Evolutionary conservation across 1,139 yeast species (phyloP), one percentile per base, ranked within the genome.

Genomic region (Debaryomycetaceae sp.): DNA sequence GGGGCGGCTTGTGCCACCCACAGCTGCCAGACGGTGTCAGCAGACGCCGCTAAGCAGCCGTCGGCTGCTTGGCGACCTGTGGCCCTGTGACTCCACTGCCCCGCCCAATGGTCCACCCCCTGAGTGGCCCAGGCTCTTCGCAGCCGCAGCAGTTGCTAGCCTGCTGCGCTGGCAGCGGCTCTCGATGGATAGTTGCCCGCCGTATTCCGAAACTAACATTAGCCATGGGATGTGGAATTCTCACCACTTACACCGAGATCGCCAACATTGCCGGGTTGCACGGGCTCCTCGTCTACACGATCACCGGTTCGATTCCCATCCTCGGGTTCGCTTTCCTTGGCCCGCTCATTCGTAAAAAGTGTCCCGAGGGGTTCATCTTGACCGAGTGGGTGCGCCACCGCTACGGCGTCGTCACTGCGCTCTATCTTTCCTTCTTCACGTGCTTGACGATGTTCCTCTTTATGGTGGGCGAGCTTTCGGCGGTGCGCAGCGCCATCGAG

Each of bases 381-480:
- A 85, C 96, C n/a, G 96, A 88, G 52, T 89, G 97, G 97, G 93
- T 85, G 10, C 72, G 85, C 48, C 77, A 75, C 26, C 66, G 96
- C 40, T 89, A 69, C 49, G 97, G 96, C 2, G 51, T 67, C 4
- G 58, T 80, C 14, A 69, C 95, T 5, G 83, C 84, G 1, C 63
- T 85, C 42, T 85, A 84, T 46, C 60, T 89, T 34, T 80, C 94
- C 4, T 78, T 78, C 30, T 85, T 88, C 56, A 86, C 96, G 3
- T 72, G 89, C 36, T 68, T 89, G 41, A 89, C 96, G 6, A 74
- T 89, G 74, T 89, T 81, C 49, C 65, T 89, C 45, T 89, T 82
- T 56, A 82, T 86, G 88, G 82, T 86, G 35, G 84, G 89, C 15
- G 97, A 89, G 53, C 65, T 89, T 37, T 73, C 93, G 5, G 89